Conservation (phyloP, 768 basidiomycete genomes). For the Mycena albidolilacea region DNA sequence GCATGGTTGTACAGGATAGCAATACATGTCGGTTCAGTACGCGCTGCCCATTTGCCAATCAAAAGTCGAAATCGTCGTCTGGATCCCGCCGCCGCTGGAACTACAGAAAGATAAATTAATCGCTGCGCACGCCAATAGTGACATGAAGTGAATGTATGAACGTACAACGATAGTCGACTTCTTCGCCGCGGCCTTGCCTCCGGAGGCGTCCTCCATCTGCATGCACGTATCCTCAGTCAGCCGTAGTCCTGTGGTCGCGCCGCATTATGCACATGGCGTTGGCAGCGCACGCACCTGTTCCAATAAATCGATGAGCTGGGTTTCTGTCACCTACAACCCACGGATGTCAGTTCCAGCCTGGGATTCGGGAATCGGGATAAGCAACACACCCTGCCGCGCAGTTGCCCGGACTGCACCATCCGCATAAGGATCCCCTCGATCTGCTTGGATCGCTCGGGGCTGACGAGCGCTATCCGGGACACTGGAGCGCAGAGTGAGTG, state of each 20-base stretch:
- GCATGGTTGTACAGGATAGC: constrained; percentile 31
- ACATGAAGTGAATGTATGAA: constrained; percentile 14
- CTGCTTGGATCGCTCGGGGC: constrained; percentile 83
- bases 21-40: constrained; percentile 26
- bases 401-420: constrained; percentile 88
- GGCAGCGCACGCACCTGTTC: constrained; percentile 75
- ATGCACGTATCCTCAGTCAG: constrained; percentile 34
- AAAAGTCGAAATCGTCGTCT: constrained; percentile 78
- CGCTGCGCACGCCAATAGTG: neutral
- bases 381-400: constrained; percentile 73
- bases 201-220: constrained; percentile 71
- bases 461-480: constrained; percentile 89
- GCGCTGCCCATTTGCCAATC: neutral
- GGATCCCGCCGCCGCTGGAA: constrained; percentile 77
- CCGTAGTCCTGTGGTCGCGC: too few relatives aligned
- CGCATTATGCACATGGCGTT: too few relatives aligned
- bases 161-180: constrained; percentile 74
- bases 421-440: constrained; percentile 84
- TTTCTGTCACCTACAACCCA: constrained; percentile 62
- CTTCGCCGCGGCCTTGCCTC: constrained; percentile 59
- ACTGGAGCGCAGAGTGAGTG: constrained; percentile 60
- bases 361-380: neutral
- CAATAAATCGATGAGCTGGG: constrained; percentile 86
- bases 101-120: constrained; percentile 39
- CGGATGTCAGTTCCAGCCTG: neutral